Evolutionary conservation across 1,284 basidiomycete genomes (phyloP).

Genomic region (Cutaneotrichosporon dermatis): DNA sequence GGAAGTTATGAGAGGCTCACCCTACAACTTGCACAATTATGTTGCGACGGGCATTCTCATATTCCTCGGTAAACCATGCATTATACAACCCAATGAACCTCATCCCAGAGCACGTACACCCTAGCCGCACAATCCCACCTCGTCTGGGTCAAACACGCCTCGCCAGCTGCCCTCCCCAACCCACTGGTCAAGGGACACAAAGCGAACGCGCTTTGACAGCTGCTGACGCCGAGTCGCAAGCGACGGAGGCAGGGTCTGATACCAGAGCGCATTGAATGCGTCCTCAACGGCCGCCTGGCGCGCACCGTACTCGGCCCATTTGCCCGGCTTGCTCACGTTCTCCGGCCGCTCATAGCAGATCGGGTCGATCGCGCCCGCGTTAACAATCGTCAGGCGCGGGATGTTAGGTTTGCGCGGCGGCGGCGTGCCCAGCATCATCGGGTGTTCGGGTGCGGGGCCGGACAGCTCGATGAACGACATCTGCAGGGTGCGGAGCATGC

Average conservation of each 20-base stretch:
- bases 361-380: neutral
- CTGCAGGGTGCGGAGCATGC: neutral
- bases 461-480: conserved; percentile 1
- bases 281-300: neutral
- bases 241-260: neutral
- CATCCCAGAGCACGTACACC: too few species aligned
- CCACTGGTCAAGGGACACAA: neutral
- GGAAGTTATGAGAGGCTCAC: too few species aligned
- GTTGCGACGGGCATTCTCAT: too few species aligned
- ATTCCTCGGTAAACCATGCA: too few species aligned
- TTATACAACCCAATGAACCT: too few species aligned
- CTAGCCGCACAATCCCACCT: neutral
- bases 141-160: neutral
- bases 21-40: too few species aligned
- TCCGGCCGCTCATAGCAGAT: neutral
- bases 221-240: neutral
- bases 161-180: neutral
- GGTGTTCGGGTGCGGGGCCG: neutral
- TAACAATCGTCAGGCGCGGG: conserved; percentile 5
- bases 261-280: neutral
- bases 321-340: neutral
- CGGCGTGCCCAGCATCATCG: neutral
- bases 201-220: neutral
- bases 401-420: neutral
- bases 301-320: neutral